Percentiles rank a stretch among this genome's conserved stretches.
phyloP scores from a whole-genome alignment of 2,329 filamentous ascomycete species.

The Claviceps capensis region DNA sequence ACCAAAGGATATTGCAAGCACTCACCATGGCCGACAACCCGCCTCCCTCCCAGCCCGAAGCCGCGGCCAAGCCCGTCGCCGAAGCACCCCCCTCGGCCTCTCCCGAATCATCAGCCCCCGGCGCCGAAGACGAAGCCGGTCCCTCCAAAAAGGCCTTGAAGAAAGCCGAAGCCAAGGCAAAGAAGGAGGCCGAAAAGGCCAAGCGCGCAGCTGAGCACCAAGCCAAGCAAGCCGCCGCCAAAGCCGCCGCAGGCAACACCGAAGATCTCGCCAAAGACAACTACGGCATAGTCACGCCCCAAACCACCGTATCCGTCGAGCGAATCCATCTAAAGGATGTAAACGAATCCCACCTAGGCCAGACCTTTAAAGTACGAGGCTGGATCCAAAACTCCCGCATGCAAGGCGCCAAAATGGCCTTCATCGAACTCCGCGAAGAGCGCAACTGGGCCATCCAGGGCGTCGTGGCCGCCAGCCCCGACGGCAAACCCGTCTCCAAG shows the following conservation, averaged over 20 bases:
- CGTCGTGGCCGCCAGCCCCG: conserved; percentile 51
- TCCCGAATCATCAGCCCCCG: background rate
- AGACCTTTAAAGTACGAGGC: conserved; percentile 61
- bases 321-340: conserved; percentile 49
- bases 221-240: conserved; percentile 54
- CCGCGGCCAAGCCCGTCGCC: background rate
- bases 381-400: conserved; percentile 27
- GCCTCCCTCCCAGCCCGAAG: background rate
- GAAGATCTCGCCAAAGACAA: conserved; percentile 61
- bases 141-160: conserved; percentile 56
- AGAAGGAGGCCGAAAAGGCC: conserved; percentile 76
- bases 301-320: conserved; percentile 42
- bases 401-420: conserved; percentile 59
- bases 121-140: background rate
- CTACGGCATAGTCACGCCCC: conserved; percentile 43
- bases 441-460: conserved; percentile 64
- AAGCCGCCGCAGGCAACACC: conserved; percentile 49
- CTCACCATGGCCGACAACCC: conserved; percentile 5
- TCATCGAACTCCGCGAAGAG: conserved; percentile 67
- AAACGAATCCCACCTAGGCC: conserved; percentile 50
- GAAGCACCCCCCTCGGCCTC: background rate
- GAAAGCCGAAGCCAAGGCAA: conserved; percentile 74
- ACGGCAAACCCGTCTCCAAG: conserved; percentile 46
- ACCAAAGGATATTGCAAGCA: background rate
- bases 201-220: conserved; percentile 59